phyloP scores from a whole-genome alignment of 139 green algal species.

The Chlamydomonas sp. region DNA sequence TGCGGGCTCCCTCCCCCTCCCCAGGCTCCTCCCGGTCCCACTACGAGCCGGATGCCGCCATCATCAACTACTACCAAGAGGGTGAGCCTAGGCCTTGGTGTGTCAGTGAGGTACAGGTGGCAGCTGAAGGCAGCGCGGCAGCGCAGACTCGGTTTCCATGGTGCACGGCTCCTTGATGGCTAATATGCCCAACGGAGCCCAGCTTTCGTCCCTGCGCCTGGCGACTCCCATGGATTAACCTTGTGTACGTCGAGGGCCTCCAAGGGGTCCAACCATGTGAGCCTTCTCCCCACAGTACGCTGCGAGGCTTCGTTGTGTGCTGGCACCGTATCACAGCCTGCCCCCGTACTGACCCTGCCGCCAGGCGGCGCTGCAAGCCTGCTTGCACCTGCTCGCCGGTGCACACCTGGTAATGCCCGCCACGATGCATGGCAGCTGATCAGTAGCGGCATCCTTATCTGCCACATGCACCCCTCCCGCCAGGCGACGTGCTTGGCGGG shows the following conservation, averaged over 20 bases:
- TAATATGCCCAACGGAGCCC: neutral
- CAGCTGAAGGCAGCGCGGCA: neutral
- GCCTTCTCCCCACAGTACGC: no score
- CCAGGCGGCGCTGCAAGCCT: neutral
- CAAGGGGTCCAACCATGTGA: no score
- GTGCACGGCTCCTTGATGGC: no score
- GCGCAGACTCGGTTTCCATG: no score
- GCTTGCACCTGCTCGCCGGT: neutral
- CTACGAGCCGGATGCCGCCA: constrained; percentile 78
- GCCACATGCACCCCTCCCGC: no score
- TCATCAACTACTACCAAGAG: constrained; percentile 91
- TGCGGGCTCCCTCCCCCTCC: neutral
- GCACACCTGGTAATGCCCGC: neutral
- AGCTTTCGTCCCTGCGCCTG: neutral
- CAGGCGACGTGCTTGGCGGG: constrained; percentile 83
- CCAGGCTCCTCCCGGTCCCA: neutral
- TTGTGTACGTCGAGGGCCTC: neutral
- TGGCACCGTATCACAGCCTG: no score
- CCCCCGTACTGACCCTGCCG: neutral
- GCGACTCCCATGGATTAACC: neutral
- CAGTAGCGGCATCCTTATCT: no score
- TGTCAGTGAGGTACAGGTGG: neutral
- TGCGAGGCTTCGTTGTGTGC: no score
- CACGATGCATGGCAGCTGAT: neutral
- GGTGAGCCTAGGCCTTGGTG: constrained; percentile 2